Evolutionary conservation across 2,329 filamentous ascomycete species (phyloP).

Genomic region (Lecanosticta acicola): DNA sequence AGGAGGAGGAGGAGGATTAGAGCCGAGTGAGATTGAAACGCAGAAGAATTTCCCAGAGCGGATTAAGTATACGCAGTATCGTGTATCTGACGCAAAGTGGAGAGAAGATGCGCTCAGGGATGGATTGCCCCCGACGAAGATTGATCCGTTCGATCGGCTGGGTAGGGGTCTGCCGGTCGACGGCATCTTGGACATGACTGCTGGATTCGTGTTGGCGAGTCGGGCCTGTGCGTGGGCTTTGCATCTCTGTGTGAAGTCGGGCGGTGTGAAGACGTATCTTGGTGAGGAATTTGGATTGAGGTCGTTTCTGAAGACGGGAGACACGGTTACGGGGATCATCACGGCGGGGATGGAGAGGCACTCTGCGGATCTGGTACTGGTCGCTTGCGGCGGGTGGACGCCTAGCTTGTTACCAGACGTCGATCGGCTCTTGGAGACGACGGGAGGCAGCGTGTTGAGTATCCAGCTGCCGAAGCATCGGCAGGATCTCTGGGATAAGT

Average conservation of each 20-base stretch:
- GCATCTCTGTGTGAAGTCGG: conserved; percentile 9
- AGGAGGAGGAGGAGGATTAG: conserved; percentile 11
- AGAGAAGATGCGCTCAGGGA: conserved; percentile 7
- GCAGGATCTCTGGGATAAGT: conserved; percentile 37
- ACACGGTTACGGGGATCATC: conserved; percentile 12
- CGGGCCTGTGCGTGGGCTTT: conserved; percentile 17
- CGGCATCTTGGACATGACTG: conserved; percentile 19
- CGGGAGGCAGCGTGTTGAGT: conserved; percentile 43
- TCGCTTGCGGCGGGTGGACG: conserved; percentile 29
- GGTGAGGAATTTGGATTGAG: conserved; percentile 11
- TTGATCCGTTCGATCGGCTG: conserved; percentile 16
- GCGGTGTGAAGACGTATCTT: conserved; percentile 14
- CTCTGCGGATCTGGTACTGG: conserved; percentile 22
- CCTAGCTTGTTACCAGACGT: conserved; percentile 39
- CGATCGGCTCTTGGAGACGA: conserved; percentile 41
- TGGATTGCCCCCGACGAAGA: conserved; percentile 13
- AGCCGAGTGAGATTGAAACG: conserved; percentile 20
- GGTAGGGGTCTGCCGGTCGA: conserved; percentile 9
- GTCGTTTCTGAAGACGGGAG: conserved; percentile 9
- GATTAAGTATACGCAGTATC: conserved; percentile 27
- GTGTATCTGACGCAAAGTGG: conserved; percentile 17
- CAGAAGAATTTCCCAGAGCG: conserved; percentile 22
- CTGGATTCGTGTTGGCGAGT: conserved; percentile 18
- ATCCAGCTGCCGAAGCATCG: conserved; percentile 40
- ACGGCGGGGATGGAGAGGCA: conserved; percentile 42